Base-by-base conservation (phyloP, 2,329 filamentous ascomycete genomes). In the Exophiala calicioides region DNA sequence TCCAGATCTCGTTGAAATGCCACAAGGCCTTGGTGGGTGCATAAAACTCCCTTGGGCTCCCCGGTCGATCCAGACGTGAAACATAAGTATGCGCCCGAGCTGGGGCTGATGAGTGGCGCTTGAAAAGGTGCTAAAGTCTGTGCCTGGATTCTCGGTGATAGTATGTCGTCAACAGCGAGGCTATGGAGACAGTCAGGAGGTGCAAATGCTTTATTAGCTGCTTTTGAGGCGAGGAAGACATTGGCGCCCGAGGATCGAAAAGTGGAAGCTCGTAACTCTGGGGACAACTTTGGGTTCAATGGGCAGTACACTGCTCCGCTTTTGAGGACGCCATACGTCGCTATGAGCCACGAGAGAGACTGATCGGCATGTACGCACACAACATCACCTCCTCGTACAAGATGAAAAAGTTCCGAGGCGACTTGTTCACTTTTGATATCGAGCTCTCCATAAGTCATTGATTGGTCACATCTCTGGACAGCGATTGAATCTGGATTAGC, bases 51-150 rank as follows among this genome's bases (percentile, higher is more conserved):
- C 52, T 75, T 75, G 0, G 71, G 71, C 2, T 55, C 61, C 2
- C 73, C 72, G 1, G 71, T 73, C 4, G 66, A 67, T 0, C 72
- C 72, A 1, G 70, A 74, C 0, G 73, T 75, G 47, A 72, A 75
- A 35, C 66, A 68, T 0, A 75, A 20, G 44, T 71, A 76, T 0
- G 69, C 69, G 13, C 39, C 5, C 27, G 39, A 9, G 43, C 33
- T 19, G 41, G 18, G 24, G 40, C 27, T 10, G 34, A 32, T 31
- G 31, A n/a, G 31, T 45, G 16, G 41, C 19, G 10, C 32, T 31
- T 1, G 31, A 32, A 18, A 4, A 6, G 5, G n/a, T 18, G 38
- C 13, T n/a, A n/a, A n/a, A n/a, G n/a, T n/a, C n/a, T n/a, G n/a
- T n/a, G n/a, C n/a, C n/a, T n/a, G n/a, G n/a, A n/a, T 24, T 8